Conservation (phyloP, 1,284 basidiomycete species). For the Leccinum griseonigrum region DNA sequence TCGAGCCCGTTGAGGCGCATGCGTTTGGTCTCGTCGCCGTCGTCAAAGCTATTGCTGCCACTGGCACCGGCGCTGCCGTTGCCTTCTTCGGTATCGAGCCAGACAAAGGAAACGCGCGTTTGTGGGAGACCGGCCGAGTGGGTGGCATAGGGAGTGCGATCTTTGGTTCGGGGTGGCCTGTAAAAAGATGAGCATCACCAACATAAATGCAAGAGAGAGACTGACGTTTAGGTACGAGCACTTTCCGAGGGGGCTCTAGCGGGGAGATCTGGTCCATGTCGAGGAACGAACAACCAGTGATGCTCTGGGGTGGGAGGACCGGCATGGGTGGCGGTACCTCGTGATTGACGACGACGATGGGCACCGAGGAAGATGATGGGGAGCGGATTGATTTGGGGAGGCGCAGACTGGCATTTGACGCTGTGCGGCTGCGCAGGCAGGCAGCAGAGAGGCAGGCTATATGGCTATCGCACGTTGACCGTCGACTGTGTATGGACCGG, state of each 20-base stretch:
- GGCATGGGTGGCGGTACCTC: slow-evolving; percentile 25
- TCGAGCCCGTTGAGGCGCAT: slow-evolving; percentile 1
- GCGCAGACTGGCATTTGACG: slow-evolving; percentile 31
- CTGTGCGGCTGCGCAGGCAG: slow-evolving; percentile 26
- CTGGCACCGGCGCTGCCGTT: too few species aligned
- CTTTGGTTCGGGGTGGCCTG: slow-evolving; percentile 21
- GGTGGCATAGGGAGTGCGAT: slow-evolving; percentile 20
- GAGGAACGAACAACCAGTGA: slow-evolving; percentile 24
- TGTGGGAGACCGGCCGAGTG: slow-evolving; percentile 22
- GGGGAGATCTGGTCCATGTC: slow-evolving; percentile 23
- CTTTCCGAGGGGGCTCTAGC: slow-evolving; percentile 12
- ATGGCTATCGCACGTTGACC: slow-evolving; percentile 22
- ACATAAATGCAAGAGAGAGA: background rate
- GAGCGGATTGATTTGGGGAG: slow-evolving; percentile 28
- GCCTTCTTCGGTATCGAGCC: slow-evolving; percentile 20
- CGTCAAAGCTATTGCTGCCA: too few species aligned
- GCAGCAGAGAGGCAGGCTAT: slow-evolving; percentile 23
- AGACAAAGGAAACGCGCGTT: slow-evolving; percentile 25
- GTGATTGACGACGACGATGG: background rate
- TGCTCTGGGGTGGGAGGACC: slow-evolving; percentile 7
- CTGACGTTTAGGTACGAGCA: slow-evolving; percentile 21
- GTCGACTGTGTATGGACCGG: slow-evolving; percentile 28
- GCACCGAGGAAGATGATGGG: background rate
- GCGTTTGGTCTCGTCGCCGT: too few species aligned
- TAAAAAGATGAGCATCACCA: background rate